A percentile compares a stretch with the other conserved stretches of the same genome.
These are phyloP conservation scores for Colletotrichum sp. DNA, from an alignment of 2,329 filamentous ascomycete species.

Conservation along the genomic window DNA sequence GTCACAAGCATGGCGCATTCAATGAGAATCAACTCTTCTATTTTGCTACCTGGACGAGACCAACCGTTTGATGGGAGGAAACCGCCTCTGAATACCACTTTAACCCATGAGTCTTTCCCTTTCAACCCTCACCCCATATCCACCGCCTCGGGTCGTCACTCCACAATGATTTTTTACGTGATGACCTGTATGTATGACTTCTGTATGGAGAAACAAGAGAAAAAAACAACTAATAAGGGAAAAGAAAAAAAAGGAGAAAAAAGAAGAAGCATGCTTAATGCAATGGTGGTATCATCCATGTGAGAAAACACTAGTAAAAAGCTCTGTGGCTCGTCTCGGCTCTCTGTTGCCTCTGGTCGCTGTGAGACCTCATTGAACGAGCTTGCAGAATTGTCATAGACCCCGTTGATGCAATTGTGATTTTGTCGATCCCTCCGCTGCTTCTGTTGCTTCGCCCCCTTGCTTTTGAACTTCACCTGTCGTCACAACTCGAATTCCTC, in stretches of 20 bases:
- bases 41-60: conserved; percentile 11
- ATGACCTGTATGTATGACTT: conserved; percentile 20
- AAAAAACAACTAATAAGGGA: background rate
- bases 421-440: background rate
- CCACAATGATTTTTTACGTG: conserved; percentile 17
- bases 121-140: background rate
- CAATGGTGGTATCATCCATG: conserved; percentile 49
- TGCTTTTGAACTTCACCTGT: background rate
- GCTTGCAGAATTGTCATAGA: conserved; percentile 21
- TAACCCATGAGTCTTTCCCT: background rate
- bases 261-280: conserved; percentile 39
- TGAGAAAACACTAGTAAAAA: conserved; percentile 26
- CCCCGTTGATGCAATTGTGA: conserved; percentile 19
- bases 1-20: background rate
- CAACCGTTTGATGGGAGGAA: background rate
- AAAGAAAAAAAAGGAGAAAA: conserved; percentile 24
- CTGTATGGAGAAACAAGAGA: conserved; percentile 22
- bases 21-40: conserved; percentile 11
- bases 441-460: background rate
- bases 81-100: conserved; percentile 6
- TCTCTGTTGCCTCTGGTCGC: conserved; percentile 19
- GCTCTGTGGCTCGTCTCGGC: conserved; percentile 20
- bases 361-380: conserved; percentile 17
- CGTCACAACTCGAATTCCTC: background rate
- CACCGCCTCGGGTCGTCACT: background rate